phyloP scores from a whole-genome alignment of 2,329 filamentous ascomycete species.

The Colletotrichum sp. region DNA sequence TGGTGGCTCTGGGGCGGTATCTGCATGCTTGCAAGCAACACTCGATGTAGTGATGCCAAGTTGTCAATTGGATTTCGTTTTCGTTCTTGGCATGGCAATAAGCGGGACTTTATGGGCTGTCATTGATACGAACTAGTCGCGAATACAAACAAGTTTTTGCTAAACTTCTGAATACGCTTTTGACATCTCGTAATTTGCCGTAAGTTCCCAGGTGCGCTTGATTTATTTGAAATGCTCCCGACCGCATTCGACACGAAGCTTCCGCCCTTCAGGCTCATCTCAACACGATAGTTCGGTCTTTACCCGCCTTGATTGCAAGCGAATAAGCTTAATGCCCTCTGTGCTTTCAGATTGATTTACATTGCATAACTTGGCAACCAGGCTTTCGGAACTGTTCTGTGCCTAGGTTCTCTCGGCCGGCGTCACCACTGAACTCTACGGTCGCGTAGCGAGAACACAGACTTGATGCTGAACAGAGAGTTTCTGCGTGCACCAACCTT shows the following conservation, averaged over 20 bases:
- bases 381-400: neutral
- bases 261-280: neutral
- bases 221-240: accelerated
- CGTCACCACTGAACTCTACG: neutral
- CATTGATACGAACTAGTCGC: neutral
- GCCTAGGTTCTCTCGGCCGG: neutral
- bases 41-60: neutral
- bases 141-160: neutral
- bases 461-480: neutral
- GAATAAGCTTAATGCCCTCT: neutral
- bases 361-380: neutral
- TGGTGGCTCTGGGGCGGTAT: neutral
- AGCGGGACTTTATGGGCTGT: neutral
- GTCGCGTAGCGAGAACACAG: neutral
- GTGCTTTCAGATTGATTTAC: neutral
- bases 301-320: neutral
- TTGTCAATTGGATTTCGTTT: neutral
- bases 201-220: neutral
- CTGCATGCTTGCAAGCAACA: neutral
- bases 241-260: neutral
- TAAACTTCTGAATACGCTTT: neutral
- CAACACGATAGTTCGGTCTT: neutral
- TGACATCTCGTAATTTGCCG: neutral
- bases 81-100: neutral
- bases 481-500: neutral